Evolutionary conservation across 805 yeast genomes (phyloP).

Genomic region (Spathaspora sp.): DNA sequence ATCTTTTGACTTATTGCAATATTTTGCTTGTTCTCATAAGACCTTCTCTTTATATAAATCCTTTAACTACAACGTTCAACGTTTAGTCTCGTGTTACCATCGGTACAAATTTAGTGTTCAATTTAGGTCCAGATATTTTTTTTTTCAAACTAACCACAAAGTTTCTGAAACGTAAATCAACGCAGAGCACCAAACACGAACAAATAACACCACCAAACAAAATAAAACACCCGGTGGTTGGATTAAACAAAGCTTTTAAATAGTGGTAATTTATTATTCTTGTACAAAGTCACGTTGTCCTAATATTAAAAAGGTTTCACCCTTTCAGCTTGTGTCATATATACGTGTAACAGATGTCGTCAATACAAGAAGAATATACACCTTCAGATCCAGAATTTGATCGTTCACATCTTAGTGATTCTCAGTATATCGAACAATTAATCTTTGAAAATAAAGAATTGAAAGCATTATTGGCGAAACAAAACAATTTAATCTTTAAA

Average conservation of each 20-base stretch:
- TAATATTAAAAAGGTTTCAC: too few species aligned
- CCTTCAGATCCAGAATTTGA: constrained; percentile 38
- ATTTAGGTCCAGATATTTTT: neutral
- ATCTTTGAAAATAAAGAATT: constrained; percentile 34
- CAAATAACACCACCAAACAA: neutral
- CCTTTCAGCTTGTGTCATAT: too few species aligned
- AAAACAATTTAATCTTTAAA: constrained; percentile 1
- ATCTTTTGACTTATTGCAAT: too few species aligned
- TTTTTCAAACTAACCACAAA: neutral
- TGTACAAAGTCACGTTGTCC: too few species aligned
- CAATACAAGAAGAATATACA: constrained; percentile 10
- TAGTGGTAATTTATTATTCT: too few species aligned
- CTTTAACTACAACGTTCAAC: too few species aligned
- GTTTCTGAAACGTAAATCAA: neutral
- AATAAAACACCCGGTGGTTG: neutral
- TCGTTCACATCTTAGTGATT: constrained; percentile 22
- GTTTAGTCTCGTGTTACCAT: too few species aligned
- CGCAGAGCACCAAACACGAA: neutral
- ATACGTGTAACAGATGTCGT: too few species aligned
- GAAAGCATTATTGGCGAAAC: constrained; percentile 13
- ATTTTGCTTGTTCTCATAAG: too few species aligned
- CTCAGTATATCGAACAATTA: constrained; percentile 31
- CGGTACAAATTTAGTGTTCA: too few species aligned
- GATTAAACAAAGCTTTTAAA: too few species aligned
- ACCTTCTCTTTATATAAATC: too few species aligned